A percentile compares a stretch with the other conserved stretches of the same genome.
Conservation (phyloP, 495 filamentous ascomycete genomes). For the Penicillium bovifimosum region DNA sequence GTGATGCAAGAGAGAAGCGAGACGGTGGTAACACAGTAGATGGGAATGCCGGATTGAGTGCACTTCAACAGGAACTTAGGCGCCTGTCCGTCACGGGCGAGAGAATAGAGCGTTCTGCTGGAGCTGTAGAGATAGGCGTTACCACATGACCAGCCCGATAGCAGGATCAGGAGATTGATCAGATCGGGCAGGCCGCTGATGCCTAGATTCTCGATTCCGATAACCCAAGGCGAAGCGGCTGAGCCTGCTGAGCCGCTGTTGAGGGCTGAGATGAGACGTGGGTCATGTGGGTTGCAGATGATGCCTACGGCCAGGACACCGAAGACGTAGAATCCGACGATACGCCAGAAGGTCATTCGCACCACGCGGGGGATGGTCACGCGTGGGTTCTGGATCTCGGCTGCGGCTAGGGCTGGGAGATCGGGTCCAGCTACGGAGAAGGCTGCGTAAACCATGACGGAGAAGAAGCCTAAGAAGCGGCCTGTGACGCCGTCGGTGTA, state of each 20-base stretch:
- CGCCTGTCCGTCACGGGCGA: conserved; percentile 62
- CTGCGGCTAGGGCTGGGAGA: conserved; percentile 71
- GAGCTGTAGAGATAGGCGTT: conserved; percentile 76
- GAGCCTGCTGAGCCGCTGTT: conserved; percentile 37
- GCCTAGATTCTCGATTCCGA: conserved; percentile 52
- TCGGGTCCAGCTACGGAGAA: conserved; percentile 56
- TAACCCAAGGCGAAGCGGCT: conserved; percentile 50
- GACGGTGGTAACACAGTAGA: conserved; percentile 50
- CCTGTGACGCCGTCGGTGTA: conserved; percentile 29
- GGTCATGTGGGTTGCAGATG: conserved; percentile 44
- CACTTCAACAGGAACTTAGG: conserved; percentile 41
- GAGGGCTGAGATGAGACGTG: conserved; percentile 49
- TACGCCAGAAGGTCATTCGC: conserved; percentile 77
- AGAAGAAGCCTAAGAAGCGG: conserved; percentile 39
- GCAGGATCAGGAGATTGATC: conserved; percentile 69
- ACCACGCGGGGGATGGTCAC: conserved; percentile 72
- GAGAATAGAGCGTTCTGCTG: conserved; percentile 68
- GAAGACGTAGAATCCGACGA: conserved; percentile 70
- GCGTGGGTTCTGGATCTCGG: conserved; percentile 71
- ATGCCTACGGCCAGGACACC: conserved; percentile 50
- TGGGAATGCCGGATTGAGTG: conserved; percentile 51
- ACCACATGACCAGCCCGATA: conserved; percentile 60
- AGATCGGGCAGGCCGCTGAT: conserved; percentile 61
- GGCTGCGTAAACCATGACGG: conserved; percentile 39
- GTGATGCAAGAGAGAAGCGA: conserved; percentile 53